These are phyloP conservation scores for Lepidium aucheri DNA, from an alignment of 345 rosid genomes.

Conservation along the genomic window DNA sequence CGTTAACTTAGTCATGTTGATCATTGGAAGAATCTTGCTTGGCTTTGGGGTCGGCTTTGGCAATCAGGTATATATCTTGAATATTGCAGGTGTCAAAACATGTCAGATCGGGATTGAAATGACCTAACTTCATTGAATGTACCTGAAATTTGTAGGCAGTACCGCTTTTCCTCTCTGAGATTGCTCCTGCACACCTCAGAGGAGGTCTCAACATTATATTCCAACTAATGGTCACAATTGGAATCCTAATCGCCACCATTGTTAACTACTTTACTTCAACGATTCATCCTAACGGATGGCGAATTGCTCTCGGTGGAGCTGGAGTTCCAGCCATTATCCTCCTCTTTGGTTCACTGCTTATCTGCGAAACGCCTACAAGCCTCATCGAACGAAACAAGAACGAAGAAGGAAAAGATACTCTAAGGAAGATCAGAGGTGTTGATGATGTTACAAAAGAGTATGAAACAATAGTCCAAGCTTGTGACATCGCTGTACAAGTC, in stretches of 20 bases:
- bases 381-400: constrained; percentile 42
- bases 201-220: constrained; percentile 63
- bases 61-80: constrained; percentile 37
- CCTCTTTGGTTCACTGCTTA: constrained; percentile 34
- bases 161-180: constrained; percentile 61
- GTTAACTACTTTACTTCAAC: constrained; percentile 40
- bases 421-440: constrained; percentile 48
- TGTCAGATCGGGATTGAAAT: not conserved
- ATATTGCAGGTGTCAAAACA: not conserved
- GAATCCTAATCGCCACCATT: constrained; percentile 53
- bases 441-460: constrained; percentile 42
- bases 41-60: constrained; percentile 74
- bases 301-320: constrained; percentile 46
- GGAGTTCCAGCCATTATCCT: constrained; percentile 44
- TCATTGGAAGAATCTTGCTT: constrained; percentile 52
- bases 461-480: constrained; percentile 32
- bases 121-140: not conserved
- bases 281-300: constrained; percentile 46
- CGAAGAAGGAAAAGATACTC: constrained; percentile 35
- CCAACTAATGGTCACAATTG: constrained; percentile 65
- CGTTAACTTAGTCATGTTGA: constrained; percentile 36
- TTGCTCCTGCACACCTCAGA: constrained; percentile 42
- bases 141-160: constrained; percentile 36
- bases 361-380: constrained; percentile 60
- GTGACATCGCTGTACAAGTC: constrained; percentile 33